phyloP scores from a whole-genome alignment of 2,329 filamentous ascomycete genomes.

The Aspergillus candidus region DNA sequence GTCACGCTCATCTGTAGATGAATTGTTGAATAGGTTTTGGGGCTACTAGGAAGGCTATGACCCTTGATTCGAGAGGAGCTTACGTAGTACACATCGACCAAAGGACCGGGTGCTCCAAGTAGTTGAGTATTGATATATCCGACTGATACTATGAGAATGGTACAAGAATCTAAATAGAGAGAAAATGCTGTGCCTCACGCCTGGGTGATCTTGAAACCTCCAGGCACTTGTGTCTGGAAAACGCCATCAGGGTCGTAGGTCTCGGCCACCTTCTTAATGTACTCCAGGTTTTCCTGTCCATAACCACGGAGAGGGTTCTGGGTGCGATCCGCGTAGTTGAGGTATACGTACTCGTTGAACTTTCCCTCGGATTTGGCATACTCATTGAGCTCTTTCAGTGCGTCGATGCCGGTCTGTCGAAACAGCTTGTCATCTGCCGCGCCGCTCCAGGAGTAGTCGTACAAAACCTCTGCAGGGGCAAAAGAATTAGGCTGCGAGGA shows the following conservation, averaged over 20 bases:
- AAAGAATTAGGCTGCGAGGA: not conserved
- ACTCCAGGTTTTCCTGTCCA: conserved; percentile 34
- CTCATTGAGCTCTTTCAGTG: conserved; percentile 26
- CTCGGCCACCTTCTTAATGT: conserved; percentile 15
- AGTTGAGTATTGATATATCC: no score
- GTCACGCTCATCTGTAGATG: no score
- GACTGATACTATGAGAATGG: no score
- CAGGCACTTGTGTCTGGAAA: conserved; percentile 24
- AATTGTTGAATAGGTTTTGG: no score
- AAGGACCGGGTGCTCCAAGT: no score
- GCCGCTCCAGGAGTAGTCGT: conserved; percentile 20
- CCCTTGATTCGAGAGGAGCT: no score
- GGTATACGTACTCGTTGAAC: conserved; percentile 37
- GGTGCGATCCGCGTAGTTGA: conserved; percentile 42
- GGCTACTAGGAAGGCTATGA: no score
- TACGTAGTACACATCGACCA: no score
- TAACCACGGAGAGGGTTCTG: conserved; percentile 42
- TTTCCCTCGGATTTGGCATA: conserved; percentile 16
- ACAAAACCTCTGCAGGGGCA: conserved; percentile 17
- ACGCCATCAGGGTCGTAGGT: conserved; percentile 23
- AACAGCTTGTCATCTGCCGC: conserved; percentile 31
- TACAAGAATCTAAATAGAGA: no score
- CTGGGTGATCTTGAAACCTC: conserved; percentile 23
- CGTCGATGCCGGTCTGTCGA: conserved; percentile 20
- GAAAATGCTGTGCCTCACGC: not conserved